Evolutionary conservation across 1,139 yeast species (phyloP), one percentile per base, ranked within the genome.

Genomic region (Torulaspora globosa): DNA sequence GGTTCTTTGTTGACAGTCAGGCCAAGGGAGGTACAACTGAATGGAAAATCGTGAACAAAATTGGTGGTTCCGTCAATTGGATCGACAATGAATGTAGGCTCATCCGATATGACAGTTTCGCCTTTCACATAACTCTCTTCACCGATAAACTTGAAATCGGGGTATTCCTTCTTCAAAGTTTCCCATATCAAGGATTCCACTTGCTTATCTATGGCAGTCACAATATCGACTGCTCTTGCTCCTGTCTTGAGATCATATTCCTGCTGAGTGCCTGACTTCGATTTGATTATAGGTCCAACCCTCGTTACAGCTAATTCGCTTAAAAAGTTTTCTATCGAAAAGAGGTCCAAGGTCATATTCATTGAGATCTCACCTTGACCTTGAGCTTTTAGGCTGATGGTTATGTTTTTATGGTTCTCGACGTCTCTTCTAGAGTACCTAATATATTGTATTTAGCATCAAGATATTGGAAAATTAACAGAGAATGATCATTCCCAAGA

Each of bases 1-100:
- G 83, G 79, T 44, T 60, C 64, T 50, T 69, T 69, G 51, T 70
- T 59, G n/a, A 76, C 56, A 1, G 82, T 70, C 49, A 79, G 72
- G 0, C 84, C 84, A 16, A 79, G 59, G 1, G 84, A 79, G 28
- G 78, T 78, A 61, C 83, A 79, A 35, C 79, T 74, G 53, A 72
- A 75, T 11, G 83, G 84, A 63, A 76, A 79, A 50, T 70, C 72
- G 56, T 79, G 84, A 39, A 78, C 74, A 61, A 79, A 79, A 60
- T 79, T 76, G 11, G 82, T 78, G 1, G 84, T 79, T 8, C 84
- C 83, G 54, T 78, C 82, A 56, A 78, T 76, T 35, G 82, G 82
- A 56, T 79, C 84, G 18, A 79, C 80, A 41, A 79, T 73, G 56
- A 79, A 79, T 0, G 83, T 79, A 14, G 83, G 83, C 2, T 67